Evolutionary conservation across 495 filamentous ascomycete genomes (phyloP), one percentile per base, ranked within the genome.

Genomic region (Rusavskia elegans): DNA sequence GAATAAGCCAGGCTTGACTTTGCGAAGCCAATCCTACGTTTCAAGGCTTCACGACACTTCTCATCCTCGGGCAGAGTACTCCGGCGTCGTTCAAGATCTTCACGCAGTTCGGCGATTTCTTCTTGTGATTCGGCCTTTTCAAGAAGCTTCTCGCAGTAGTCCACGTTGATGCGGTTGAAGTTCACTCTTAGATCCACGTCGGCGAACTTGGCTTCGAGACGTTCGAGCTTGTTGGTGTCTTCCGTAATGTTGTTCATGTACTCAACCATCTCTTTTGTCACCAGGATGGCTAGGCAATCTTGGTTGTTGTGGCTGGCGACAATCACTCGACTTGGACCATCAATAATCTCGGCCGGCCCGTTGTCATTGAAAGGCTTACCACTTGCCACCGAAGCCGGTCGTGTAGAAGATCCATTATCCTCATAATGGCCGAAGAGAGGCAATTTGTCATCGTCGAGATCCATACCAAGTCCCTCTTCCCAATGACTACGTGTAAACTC

Each of bases 281-380:
- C 29, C 13, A 58, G 40, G 1, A 55, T 49, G 6, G 56, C 56
- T 16, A 49, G 8, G 32, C 46, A 52, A 5, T 49, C 46, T 49
- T 49, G 48, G 19, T 21, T 42, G 21, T 51, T 53, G 21, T 52
- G 27, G 1, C 45, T 40, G 13, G 42, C n/a, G 13, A 55, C 4
- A 14, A 51, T 20, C 3, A 58, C 35, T 3, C 21, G 35, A 39
- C 53, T 37, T 17, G 52, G 20, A 1, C 53, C 44, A 46, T 29
- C 17, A 16, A 10, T 5, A 17, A 46, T 14, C 48, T 40, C 41
- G 25, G 2, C 48, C 45, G 30, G 40, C 50, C 0, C 29, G 10
- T 2, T n/a, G 37, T 9, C 16, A 5, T 32, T 17, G 35, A 5
- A 0, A 4, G 21, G 4, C 21, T 23, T 20, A 3, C 2, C 32